Evolutionary conservation across 345 rosid species (phyloP).

Genomic region (Eucalyptus shirleyi): DNA sequence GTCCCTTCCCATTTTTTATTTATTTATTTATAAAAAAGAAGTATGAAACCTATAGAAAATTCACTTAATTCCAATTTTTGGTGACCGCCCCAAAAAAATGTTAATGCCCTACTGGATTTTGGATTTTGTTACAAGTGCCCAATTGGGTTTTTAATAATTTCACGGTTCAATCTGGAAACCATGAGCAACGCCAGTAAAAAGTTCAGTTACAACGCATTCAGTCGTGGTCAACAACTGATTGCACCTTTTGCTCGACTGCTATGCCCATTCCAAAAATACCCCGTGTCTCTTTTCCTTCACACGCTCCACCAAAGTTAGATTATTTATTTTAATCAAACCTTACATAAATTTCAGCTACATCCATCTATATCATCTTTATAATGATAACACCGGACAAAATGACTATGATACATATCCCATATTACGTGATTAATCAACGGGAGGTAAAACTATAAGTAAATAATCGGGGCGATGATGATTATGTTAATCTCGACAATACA

Average conservation of each 20-base stretch:
- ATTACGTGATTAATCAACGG: neutral
- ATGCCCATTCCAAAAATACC: neutral
- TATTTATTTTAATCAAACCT: neutral
- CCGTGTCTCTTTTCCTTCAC: neutral
- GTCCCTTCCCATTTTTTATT: neutral
- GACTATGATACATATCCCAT: neutral
- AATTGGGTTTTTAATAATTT: neutral
- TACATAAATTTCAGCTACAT: neutral
- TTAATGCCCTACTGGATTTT: neutral
- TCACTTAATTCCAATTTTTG: neutral
- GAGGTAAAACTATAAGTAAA: neutral
- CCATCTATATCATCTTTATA: neutral
- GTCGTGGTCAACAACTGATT: neutral
- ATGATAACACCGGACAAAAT: neutral
- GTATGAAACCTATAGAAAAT: neutral
- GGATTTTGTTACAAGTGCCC: neutral
- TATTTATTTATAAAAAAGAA: neutral
- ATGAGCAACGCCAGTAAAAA: neutral
- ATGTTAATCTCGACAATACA: neutral
- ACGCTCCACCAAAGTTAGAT: neutral
- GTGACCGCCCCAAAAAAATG: neutral
- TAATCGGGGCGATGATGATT: neutral
- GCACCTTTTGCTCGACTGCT: neutral
- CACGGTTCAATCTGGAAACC: neutral
- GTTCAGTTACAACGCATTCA: neutral